phyloP scores from a whole-genome alignment of 257 asterid species.

The Oldenlandia corymbosa region DNA sequence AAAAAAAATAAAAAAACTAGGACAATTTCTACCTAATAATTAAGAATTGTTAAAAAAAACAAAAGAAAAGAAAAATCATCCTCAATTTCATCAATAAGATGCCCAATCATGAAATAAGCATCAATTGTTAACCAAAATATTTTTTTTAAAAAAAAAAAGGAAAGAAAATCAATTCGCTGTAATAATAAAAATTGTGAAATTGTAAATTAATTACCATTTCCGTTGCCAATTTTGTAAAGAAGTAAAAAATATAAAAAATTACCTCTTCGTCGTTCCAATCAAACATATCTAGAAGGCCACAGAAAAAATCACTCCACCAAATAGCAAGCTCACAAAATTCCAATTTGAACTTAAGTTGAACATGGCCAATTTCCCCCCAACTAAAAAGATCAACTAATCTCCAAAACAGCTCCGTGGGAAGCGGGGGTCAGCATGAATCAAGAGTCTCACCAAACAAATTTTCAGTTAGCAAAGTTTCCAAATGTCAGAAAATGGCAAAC shows the following conservation, averaged over 20 bases:
- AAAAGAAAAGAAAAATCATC: not conserved
- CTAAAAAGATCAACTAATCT: slow-evolving; percentile 14
- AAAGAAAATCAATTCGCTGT: not conserved
- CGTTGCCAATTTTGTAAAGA: not conserved
- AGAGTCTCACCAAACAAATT: too few species aligned
- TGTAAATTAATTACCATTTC: not conserved
- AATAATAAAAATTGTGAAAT: too few species aligned
- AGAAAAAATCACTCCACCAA: slow-evolving; percentile 21
- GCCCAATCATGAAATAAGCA: too few species aligned
- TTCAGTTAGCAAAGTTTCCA: too few species aligned
- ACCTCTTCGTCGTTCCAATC: slow-evolving; percentile 98
- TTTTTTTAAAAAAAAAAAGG: not conserved
- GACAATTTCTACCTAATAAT: not conserved
- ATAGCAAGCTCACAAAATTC: slow-evolving; percentile 23
- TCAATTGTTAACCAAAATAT: too few species aligned
- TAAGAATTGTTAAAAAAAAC: not conserved
- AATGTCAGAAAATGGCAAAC: slow-evolving; percentile 1
- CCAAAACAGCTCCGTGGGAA: slow-evolving; percentile 14
- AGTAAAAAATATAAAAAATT: not conserved
- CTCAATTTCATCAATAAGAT: not conserved
- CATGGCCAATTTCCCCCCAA: slow-evolving; percentile 47
- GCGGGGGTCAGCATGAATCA: slow-evolving; percentile 19
- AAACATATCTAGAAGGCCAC: slow-evolving; percentile 65
- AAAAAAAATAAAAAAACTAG: not conserved
- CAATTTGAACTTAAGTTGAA: slow-evolving; percentile 36